Conservation (phyloP, 148 eudicot genomes). For the Tetragonia tetragonoides region DNA sequence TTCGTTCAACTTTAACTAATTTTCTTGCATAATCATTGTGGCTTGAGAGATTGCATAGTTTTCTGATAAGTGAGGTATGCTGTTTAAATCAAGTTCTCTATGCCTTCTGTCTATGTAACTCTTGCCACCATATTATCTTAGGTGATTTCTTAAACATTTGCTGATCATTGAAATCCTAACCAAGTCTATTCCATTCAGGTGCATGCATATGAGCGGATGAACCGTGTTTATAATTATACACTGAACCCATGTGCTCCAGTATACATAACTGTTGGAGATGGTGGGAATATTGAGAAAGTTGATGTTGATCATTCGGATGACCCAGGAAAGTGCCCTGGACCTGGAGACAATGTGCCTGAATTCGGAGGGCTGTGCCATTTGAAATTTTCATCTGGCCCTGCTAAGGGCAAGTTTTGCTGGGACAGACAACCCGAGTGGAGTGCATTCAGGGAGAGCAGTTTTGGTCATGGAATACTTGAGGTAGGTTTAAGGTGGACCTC, state of each 20-base stretch:
- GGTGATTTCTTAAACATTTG: background rate
- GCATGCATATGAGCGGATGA: constrained; percentile 92
- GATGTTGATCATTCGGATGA: constrained; percentile 89
- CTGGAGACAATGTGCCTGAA: constrained; percentile 73
- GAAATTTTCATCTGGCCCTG: constrained; percentile 76
- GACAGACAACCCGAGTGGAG: constrained; percentile 92
- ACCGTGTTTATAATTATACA: constrained; percentile 78
- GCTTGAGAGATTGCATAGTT: no score
- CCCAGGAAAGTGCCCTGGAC: constrained; percentile 71
- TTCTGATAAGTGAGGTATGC: no score
- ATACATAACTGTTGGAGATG: constrained; percentile 83
- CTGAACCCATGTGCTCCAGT: constrained; percentile 89
- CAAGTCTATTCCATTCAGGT: constrained; percentile 42
- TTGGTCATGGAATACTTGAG: constrained; percentile 92
- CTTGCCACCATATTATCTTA: no score
- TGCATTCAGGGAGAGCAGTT: constrained; percentile 92
- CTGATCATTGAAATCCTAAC: constrained; percentile 4
- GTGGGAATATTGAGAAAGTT: constrained; percentile 84
- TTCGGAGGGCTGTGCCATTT: constrained; percentile 74
- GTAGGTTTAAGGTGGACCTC: constrained; percentile 24
- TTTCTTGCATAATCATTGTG: no score
- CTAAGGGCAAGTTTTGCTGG: constrained; percentile 92
- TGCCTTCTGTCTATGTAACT: no score
- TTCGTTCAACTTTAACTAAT: no score
- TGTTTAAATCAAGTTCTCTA: no score